These are phyloP conservation scores for Syzygium aromaticum DNA, from an alignment of 345 rosid genomes.

Conservation along the genomic window DNA sequence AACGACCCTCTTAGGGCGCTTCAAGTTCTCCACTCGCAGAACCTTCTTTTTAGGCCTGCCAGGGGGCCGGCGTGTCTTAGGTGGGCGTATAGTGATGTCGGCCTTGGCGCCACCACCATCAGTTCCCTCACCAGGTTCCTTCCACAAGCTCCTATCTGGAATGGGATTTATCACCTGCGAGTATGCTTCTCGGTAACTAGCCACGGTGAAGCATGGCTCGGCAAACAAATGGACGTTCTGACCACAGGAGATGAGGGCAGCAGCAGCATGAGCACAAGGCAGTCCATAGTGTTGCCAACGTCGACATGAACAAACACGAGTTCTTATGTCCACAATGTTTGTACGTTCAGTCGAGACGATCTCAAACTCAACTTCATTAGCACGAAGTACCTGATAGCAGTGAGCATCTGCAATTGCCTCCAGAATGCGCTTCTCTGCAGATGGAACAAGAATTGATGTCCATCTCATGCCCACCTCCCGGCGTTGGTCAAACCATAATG, in stretches of 20 bases:
- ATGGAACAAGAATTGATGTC: slow-evolving; percentile 83
- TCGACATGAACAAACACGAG: slow-evolving; percentile 77
- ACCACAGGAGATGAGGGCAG: slow-evolving; percentile 91
- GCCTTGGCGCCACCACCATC: slow-evolving; percentile 39
- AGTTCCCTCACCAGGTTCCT: slow-evolving; percentile 28
- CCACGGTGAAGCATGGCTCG: slow-evolving; percentile 76
- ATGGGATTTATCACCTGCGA: slow-evolving; percentile 59
- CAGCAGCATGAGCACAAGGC: slow-evolving; percentile 97
- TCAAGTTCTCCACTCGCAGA: slow-evolving; percentile 82
- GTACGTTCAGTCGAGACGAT: slow-evolving; percentile 96
- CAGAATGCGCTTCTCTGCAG: slow-evolving; percentile 74
- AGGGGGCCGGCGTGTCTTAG: slow-evolving; percentile 94
- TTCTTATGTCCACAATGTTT: slow-evolving; percentile 84
- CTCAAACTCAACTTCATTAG: slow-evolving; percentile 95
- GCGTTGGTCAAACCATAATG: slow-evolving; percentile 52
- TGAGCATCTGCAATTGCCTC: slow-evolving; percentile 85
- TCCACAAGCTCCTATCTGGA: slow-evolving; percentile 58
- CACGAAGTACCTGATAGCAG: slow-evolving; percentile 95
- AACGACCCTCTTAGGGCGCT: slow-evolving; percentile 91
- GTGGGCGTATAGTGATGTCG: slow-evolving; percentile 61
- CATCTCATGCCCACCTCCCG: slow-evolving; percentile 76
- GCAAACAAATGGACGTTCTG: slow-evolving; percentile 72
- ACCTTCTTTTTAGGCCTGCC: slow-evolving; percentile 98
- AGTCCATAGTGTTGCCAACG: slow-evolving; percentile 95
- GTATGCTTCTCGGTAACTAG: slow-evolving; percentile 68